These are phyloP conservation scores for Crithidia bombi DNA, from an alignment of 208 protist genomes.

Conservation along the genomic window DNA sequence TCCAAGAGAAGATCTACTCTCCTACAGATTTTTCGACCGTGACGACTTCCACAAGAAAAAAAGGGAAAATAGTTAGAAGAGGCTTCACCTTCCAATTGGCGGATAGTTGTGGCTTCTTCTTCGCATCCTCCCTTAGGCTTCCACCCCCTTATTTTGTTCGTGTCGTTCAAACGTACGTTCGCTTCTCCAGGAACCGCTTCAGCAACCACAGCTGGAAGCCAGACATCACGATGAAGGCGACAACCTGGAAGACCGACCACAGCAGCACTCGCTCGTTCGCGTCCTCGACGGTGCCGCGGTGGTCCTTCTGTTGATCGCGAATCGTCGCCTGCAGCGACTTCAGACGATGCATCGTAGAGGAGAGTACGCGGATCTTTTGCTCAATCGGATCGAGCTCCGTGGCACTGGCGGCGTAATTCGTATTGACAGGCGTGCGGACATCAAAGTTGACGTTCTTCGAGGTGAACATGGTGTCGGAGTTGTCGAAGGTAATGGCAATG, in stretches of 20 bases:
- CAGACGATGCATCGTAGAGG: conserved; percentile 39
- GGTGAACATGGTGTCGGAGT: conserved; percentile 47
- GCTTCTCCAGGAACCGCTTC: conserved; percentile 80
- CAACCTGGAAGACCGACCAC: conserved; percentile 77
- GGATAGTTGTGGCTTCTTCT: no score
- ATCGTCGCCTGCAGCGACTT: conserved; percentile 60
- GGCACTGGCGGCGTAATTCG: conserved; percentile 27
- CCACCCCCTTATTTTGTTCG: not conserved
- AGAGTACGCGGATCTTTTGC: conserved; percentile 43
- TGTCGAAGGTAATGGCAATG: conserved; percentile 60
- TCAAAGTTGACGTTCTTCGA: conserved; percentile 49
- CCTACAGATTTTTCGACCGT: no score
- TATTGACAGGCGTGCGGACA: conserved; percentile 44
- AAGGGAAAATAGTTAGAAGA: no score
- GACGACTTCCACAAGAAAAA: no score
- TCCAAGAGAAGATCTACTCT: no score
- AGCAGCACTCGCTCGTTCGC: conserved; percentile 62
- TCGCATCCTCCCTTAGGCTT: not conserved
- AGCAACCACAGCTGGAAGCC: conserved; percentile 78
- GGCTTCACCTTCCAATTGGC: no score
- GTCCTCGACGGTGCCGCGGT: conserved; percentile 71
- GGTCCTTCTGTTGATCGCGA: conserved; percentile 56
- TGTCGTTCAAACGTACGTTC: conserved; percentile 57
- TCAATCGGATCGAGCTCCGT: conserved; percentile 77
- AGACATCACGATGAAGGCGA: conserved; percentile 64